These are phyloP conservation scores for Globisporangium rhizosaccharum DNA, from an alignment of 352 stramenopile species.

Conservation along the genomic window DNA sequence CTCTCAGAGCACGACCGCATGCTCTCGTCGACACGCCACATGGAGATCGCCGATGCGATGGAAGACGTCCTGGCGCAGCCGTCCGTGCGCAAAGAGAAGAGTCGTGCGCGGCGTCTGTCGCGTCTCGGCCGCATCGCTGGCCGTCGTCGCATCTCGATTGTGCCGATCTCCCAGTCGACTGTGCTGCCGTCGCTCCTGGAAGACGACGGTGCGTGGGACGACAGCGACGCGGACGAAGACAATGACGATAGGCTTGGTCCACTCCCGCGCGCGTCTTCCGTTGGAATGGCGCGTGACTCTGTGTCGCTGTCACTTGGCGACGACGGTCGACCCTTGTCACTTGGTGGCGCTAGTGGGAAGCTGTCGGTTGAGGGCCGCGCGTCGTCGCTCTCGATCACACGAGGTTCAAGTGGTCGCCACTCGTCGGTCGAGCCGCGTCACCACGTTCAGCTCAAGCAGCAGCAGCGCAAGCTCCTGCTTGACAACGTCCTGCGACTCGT, in stretches of 20 bases:
- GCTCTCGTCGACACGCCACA: slow-evolving; percentile 56
- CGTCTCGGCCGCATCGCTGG: slow-evolving; percentile 47
- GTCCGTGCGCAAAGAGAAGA: slow-evolving; percentile 54
- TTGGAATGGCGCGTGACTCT: slow-evolving; percentile 1
- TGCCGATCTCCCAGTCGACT: slow-evolving; percentile 30
- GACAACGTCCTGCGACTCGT: slow-evolving; percentile 42
- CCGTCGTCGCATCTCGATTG: slow-evolving; percentile 34
- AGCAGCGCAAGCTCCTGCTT: slow-evolving; percentile 21
- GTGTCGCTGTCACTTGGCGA: neutral
- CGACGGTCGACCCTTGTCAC: neutral
- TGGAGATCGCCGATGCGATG: slow-evolving; percentile 71
- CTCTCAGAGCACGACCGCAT: slow-evolving; percentile 51
- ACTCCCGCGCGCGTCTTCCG: too few relatives aligned
- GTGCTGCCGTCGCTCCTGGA: slow-evolving; percentile 21
- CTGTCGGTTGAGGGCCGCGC: neutral
- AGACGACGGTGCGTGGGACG: slow-evolving; percentile 47
- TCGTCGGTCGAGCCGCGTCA: slow-evolving; percentile 7
- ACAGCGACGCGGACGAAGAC: slow-evolving; percentile 15
- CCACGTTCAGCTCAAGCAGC: slow-evolving; percentile 1
- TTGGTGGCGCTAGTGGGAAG: too few relatives aligned
- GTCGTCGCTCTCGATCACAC: neutral
- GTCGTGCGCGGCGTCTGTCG: slow-evolving; percentile 51
- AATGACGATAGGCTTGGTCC: neutral
- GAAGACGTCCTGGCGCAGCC: slow-evolving; percentile 60
- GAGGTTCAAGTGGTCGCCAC: neutral